These are phyloP conservation scores for Remersonia thermophila DNA, from an alignment of 2,329 filamentous ascomycete species.

Conservation along the genomic window DNA sequence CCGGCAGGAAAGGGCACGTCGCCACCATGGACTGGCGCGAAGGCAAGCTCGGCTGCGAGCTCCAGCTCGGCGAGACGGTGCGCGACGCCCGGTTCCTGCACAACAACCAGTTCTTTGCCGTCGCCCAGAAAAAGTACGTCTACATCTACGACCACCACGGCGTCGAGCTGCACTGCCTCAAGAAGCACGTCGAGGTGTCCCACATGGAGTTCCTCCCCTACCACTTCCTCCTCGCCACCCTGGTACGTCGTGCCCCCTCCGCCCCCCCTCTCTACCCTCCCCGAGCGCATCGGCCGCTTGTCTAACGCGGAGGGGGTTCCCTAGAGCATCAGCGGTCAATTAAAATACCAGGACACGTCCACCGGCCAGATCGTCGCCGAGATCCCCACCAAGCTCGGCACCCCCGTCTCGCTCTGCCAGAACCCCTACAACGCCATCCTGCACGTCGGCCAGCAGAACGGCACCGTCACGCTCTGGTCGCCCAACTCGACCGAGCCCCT, in stretches of 20 bases:
- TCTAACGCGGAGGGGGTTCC: too few relatives aligned
- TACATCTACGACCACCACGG: conserved; percentile 93
- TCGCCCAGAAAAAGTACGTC: conserved; percentile 90
- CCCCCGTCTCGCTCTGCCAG: conserved; percentile 70
- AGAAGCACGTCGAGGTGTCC: conserved; percentile 80
- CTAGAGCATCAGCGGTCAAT: conserved; percentile 63
- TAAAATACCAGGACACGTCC: conserved; percentile 92
- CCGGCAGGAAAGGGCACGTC: conserved; percentile 84
- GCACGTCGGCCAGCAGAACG: conserved; percentile 89
- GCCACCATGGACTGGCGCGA: conserved; percentile 94
- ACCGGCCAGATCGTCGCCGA: conserved; percentile 84
- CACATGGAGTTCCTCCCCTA: conserved; percentile 95
- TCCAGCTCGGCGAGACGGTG: conserved; percentile 83
- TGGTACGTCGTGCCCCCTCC: conserved; percentile 41
- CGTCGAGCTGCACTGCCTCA: conserved; percentile 82
- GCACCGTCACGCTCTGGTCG: conserved; percentile 89
- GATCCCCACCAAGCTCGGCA: conserved; percentile 71
- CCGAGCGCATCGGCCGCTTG: too few relatives aligned
- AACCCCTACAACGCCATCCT: conserved; percentile 89
- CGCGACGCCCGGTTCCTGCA: conserved; percentile 85
- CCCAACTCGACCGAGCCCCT: conserved; percentile 78
- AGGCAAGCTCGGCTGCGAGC: conserved; percentile 79
- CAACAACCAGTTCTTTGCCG: conserved; percentile 88
- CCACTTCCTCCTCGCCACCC: conserved; percentile 82
- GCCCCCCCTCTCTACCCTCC: background rate